Percentiles rank a stretch among this genome's conserved stretches.
phyloP scores from a whole-genome alignment of 768 basidiomycete genomes.

The Xerocomellus chrysenteron region DNA sequence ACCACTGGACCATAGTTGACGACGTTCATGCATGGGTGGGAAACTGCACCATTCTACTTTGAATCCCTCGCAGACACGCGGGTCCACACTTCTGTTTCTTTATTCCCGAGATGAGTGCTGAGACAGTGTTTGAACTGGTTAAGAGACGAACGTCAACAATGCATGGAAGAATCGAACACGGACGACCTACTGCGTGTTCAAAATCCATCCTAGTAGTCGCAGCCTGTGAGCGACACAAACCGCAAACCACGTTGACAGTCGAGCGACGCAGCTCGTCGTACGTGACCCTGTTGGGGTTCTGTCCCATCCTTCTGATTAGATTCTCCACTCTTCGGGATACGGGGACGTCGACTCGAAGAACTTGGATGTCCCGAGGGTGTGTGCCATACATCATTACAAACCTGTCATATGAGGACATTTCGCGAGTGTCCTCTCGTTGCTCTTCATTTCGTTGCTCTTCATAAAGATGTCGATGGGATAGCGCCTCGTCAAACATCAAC shows the following conservation, averaged over 20 bases:
- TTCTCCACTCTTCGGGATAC: conserved; percentile 6
- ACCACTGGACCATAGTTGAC: too few relatives aligned
- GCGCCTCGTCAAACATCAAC: conserved; percentile 1
- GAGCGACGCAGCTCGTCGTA: conserved; percentile 1
- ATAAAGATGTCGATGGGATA: conserved; percentile 10
- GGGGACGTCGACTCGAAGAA: conserved; percentile 8
- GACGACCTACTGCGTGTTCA: conserved; percentile 1
- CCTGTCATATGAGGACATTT: background rate
- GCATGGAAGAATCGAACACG: background rate
- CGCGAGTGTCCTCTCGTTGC: background rate
- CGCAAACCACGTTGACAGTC: conserved; percentile 5
- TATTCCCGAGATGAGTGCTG: background rate
- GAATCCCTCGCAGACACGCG: background rate
- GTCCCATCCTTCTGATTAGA: conserved; percentile 7
- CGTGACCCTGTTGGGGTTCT: conserved; percentile 1
- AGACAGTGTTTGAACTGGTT: conserved; percentile 12
- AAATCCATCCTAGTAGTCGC: conserved; percentile 2
- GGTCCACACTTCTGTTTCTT: conserved; percentile 2
- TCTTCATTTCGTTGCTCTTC: background rate
- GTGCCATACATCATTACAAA: background rate
- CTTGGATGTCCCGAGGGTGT: background rate
- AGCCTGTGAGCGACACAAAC: background rate
- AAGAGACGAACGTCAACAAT: background rate
- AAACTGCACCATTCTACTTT: background rate
- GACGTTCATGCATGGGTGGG: background rate